A percentile compares a stretch with the other conserved stretches of the same genome.
Conservation (phyloP, 441 rosid genomes). For the Populus hybrid region DNA sequence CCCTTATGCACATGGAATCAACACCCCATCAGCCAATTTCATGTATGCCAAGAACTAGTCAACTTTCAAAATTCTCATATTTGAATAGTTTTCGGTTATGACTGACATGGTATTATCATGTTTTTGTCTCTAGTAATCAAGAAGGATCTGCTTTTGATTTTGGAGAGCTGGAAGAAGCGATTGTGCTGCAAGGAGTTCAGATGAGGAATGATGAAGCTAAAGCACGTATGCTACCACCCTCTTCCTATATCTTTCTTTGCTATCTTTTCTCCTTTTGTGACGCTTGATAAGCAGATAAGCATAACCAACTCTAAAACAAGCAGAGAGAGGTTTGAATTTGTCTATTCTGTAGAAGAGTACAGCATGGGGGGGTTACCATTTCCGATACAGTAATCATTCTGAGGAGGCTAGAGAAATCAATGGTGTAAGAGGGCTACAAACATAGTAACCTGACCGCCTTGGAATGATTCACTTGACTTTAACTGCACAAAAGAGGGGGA, state of each 20-base stretch:
- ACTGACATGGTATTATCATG: constrained; percentile 12
- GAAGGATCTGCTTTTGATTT: constrained; percentile 83
- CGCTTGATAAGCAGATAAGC: constrained; percentile 48
- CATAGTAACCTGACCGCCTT: constrained; percentile 48
- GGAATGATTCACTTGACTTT: constrained; percentile 47
- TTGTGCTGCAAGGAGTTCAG: constrained; percentile 82
- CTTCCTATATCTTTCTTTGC: constrained; percentile 8
- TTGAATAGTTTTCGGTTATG: neutral
- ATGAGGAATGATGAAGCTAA: constrained; percentile 79
- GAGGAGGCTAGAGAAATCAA: constrained; percentile 43
- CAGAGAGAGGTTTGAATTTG: constrained; percentile 39
- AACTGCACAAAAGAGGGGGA: constrained; percentile 34
- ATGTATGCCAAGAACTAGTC: constrained; percentile 23
- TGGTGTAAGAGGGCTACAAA: constrained; percentile 65
- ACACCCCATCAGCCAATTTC: constrained; percentile 46
- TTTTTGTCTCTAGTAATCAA: constrained; percentile 47
- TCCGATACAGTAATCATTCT: constrained; percentile 60
- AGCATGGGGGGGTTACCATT: constrained; percentile 40
- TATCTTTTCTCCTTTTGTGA: constrained; percentile 41
- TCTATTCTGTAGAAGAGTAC: constrained; percentile 30
- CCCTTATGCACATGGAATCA: constrained; percentile 73
- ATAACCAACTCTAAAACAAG: constrained; percentile 41
- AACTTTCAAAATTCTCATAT: neutral
- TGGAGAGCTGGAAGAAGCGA: constrained; percentile 96
- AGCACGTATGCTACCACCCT: constrained; percentile 52